These are phyloP conservation scores for Xylona heveae DNA, from an alignment of 495 filamentous ascomycete species.

Conservation along the genomic window DNA sequence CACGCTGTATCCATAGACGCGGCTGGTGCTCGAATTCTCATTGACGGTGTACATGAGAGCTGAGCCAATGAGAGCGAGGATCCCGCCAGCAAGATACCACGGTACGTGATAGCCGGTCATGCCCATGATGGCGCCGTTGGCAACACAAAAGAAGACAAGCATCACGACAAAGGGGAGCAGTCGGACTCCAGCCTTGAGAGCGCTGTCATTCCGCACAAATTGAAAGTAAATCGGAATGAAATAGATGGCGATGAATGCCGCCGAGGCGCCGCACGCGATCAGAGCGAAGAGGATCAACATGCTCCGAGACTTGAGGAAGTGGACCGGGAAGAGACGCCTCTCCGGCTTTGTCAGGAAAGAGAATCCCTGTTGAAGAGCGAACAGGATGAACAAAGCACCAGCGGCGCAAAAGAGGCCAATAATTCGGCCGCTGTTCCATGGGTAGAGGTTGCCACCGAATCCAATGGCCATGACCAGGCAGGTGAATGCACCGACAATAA, in stretches of 20 bases:
- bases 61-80: constrained; percentile 25
- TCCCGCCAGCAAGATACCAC: constrained; percentile 29
- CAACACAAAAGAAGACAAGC: constrained; percentile 22
- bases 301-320: constrained; percentile 23
- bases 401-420: constrained; percentile 31
- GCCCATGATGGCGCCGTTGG: constrained; percentile 28
- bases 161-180: constrained; percentile 35
- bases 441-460: constrained; percentile 31
- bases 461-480: constrained; percentile 27
- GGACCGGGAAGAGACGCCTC: constrained; percentile 30
- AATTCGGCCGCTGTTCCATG: constrained; percentile 27
- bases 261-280: constrained; percentile 15
- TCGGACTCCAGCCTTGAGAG: constrained; percentile 28
- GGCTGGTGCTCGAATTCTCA: constrained; percentile 12
- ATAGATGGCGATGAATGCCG: constrained; percentile 21
- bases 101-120: constrained; percentile 32
- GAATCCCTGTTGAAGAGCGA: constrained; percentile 29
- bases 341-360: constrained; percentile 23
- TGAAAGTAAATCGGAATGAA: constrained; percentile 38
- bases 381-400: constrained; percentile 26
- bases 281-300: constrained; percentile 23
- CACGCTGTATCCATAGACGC: constrained; percentile 32
- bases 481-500: constrained; percentile 19
- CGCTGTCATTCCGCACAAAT: constrained; percentile 27
- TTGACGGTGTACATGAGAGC: constrained; percentile 27